A percentile compares a stretch with the other conserved stretches of the same genome.
These are phyloP conservation scores for Saitozyma podzolica DNA, from an alignment of 768 basidiomycete genomes.

Conservation along the genomic window DNA sequence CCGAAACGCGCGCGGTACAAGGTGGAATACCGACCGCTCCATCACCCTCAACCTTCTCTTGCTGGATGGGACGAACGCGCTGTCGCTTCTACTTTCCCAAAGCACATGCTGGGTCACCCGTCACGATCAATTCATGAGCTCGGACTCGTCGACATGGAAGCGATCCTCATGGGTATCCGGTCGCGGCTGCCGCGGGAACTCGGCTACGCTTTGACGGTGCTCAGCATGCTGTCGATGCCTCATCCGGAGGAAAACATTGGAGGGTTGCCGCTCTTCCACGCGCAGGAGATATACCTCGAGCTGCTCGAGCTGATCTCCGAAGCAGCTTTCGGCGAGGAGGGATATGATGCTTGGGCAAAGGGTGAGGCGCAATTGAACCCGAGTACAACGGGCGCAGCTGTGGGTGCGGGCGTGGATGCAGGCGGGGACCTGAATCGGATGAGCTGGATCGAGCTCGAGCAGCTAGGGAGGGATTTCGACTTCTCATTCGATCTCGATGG, in stretches of 20 bases:
- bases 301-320: slow-evolving; percentile 84
- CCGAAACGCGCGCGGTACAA: slow-evolving; percentile 63
- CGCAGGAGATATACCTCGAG: slow-evolving; percentile 80
- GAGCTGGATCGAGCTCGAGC: slow-evolving; percentile 65
- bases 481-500: slow-evolving; percentile 53
- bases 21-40: slow-evolving; percentile 82
- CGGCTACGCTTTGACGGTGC: slow-evolving; percentile 83
- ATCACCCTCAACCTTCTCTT: slow-evolving; percentile 69
- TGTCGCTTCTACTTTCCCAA: slow-evolving; percentile 65
- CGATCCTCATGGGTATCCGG: slow-evolving; percentile 87
- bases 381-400: slow-evolving; percentile 6
- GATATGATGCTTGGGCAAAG: slow-evolving; percentile 44
- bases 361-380: slow-evolving; percentile 19
- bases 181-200: slow-evolving; percentile 80
- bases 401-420: slow-evolving; percentile 30
- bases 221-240: slow-evolving; percentile 62
- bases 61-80: slow-evolving; percentile 77
- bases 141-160: slow-evolving; percentile 85
- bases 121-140: slow-evolving; percentile 77
- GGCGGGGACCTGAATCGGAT: slow-evolving; percentile 62
- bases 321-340: slow-evolving; percentile 62
- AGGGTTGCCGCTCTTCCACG: slow-evolving; percentile 61
- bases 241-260: slow-evolving; percentile 43
- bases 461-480: slow-evolving; percentile 57
- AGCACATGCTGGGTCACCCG: slow-evolving; percentile 59